These are phyloP conservation scores for Elsinoe australis DNA, from an alignment of 2,329 filamentous ascomycete species.

Conservation along the genomic window DNA sequence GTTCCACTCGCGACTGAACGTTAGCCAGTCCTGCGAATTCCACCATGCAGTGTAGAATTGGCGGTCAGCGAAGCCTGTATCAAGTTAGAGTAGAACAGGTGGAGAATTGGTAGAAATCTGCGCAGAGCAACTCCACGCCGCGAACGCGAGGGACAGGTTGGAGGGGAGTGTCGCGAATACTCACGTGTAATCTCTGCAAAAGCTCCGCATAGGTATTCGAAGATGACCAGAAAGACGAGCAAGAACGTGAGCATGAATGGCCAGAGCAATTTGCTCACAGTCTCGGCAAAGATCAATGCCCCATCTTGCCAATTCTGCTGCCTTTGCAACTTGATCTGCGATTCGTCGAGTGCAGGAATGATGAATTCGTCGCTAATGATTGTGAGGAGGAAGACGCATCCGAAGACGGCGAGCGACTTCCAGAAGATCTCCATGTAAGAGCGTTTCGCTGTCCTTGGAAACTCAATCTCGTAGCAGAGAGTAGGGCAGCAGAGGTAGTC, in stretches of 20 bases:
- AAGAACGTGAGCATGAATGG: conserved; percentile 96
- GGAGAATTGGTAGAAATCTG: no score
- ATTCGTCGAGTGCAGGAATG: conserved; percentile 74
- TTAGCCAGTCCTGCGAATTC: conserved; percentile 79
- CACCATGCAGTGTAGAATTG: conserved; percentile 81
- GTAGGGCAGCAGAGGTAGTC: conserved; percentile 92
- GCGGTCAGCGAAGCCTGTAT: conserved; percentile 69
- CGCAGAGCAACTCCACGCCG: no score
- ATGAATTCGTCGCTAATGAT: conserved; percentile 93
- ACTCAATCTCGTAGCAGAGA: conserved; percentile 94
- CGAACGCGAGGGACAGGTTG: no score
- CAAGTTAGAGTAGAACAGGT: conserved; percentile 18
- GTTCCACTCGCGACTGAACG: conserved; percentile 90
- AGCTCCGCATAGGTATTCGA: conserved; percentile 90
- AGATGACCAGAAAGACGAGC: conserved; percentile 94
- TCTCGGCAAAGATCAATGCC: conserved; percentile 75
- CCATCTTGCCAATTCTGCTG: conserved; percentile 53
- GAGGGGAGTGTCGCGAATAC: conserved; percentile 19
- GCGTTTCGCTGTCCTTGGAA: conserved; percentile 68
- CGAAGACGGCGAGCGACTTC: conserved; percentile 84
- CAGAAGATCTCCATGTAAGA: conserved; percentile 74
- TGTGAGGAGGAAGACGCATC: conserved; percentile 90
- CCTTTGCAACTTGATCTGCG: conserved; percentile 47
- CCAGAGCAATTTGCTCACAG: conserved; percentile 83
- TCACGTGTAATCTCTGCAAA: conserved; percentile 80